Conservation (phyloP, 139 green algal genomes). For the Ulvella scutata region DNA sequence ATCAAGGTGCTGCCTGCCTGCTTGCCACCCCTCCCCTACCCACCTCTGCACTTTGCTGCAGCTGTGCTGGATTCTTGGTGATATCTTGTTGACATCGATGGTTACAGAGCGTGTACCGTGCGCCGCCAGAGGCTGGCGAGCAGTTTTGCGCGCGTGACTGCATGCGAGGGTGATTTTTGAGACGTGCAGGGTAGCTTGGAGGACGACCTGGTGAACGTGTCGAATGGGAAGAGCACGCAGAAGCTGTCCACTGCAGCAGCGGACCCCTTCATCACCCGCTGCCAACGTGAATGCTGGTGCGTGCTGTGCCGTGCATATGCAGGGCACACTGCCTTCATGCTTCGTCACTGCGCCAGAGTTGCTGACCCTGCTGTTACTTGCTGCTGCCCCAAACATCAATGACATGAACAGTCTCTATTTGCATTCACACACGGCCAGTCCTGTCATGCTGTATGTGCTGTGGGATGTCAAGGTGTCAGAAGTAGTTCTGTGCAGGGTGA, state of each 20-base stretch:
- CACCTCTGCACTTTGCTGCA: background rate
- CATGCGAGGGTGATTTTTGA: background rate
- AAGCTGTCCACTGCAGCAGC: background rate
- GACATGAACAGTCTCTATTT: background rate
- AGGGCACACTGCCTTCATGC: background rate
- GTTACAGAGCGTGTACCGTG: background rate
- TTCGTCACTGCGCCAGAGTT: background rate
- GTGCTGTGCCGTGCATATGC: background rate
- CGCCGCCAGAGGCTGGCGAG: background rate
- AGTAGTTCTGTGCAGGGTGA: background rate
- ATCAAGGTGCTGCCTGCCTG: constrained; percentile 34
- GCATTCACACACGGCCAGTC: background rate
- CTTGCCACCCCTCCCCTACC: background rate
- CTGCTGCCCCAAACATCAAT: background rate
- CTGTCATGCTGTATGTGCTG: background rate
- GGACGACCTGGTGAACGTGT: background rate
- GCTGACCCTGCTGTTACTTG: background rate
- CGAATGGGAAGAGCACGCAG: background rate
- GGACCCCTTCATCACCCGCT: background rate
- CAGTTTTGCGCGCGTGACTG: background rate
- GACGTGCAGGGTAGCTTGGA: background rate
- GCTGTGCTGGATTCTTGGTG: background rate
- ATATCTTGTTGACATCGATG: background rate
- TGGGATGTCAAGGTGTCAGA: background rate
- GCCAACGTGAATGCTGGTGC: background rate